Base-by-base conservation (phyloP, 2,329 filamentous ascomycete species). In the Paracorniculantispora psalliotae region DNA sequence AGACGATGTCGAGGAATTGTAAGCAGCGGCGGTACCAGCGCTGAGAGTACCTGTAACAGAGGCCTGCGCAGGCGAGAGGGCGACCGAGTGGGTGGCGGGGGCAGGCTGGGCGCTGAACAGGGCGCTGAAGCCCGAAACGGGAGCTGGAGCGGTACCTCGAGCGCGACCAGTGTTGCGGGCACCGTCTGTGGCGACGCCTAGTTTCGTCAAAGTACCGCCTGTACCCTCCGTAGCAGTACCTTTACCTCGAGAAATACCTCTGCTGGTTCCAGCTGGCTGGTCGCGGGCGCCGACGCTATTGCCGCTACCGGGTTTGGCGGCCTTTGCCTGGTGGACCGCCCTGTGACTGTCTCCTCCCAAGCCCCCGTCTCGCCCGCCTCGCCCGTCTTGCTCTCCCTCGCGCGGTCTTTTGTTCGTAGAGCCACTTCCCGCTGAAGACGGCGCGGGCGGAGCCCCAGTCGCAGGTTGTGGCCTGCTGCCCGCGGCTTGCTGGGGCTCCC, bases 11-110 rank as follows among this genome's bases (percentile, higher is more conserved):
- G 56, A 41, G 30, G 30, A 48, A 57, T 30, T 57, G 44, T 52
- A 65, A 67, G 67, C 62, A 64, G 66, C 23, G 15, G 66, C 23
- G 15, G 37, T 7, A 19, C 21, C 21, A 41, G 49, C n/a, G 41
- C 23, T n/a, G 28, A 7, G 13, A 39, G 33, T n/a, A 23, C 48
- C 21, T 28, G 33, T 39, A 35, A 12, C 21, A 37, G 52, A 25
- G 26, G 52, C 52, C 52, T 55, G 52, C n/a, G 39, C 51, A 26
- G 43, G 39, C 23, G 39, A 21, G 4, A 44, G 51, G 26, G 51
- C 51, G 7, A 39, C 26, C 13, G 30, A 37, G 33, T 49, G 30
- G 47, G 47, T 50, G 37, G 33, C 37, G 47, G 47, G 28, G 28
- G 37, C 48, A 6, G 56, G 19, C 26, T 44, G 37, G 28, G 35